Percentiles rank a stretch among this genome's conserved stretches.
Evolutionary conservation across 495 filamentous ascomycete species (phyloP).

Genomic region (Penicillium taxi): DNA sequence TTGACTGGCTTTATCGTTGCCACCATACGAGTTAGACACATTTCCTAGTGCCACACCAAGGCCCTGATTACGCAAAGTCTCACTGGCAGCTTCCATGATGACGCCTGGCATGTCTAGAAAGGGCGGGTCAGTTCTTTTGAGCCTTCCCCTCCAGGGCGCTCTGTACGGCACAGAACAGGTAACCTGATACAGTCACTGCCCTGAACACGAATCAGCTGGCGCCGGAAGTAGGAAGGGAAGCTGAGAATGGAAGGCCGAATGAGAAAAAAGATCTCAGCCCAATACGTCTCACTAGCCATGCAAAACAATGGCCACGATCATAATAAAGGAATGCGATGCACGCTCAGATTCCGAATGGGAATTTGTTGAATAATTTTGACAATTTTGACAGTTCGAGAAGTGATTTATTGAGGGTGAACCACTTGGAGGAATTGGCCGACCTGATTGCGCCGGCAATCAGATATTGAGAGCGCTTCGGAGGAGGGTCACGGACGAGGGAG

Average conservation of each 20-base stretch:
- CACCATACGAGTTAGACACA: conserved; percentile 7
- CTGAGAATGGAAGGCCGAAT: conserved; percentile 11
- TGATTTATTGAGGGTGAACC: background rate
- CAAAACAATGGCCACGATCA: conserved; percentile 15
- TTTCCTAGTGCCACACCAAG: conserved; percentile 23
- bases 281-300: conserved; percentile 24
- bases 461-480: background rate
- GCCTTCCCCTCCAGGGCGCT: conserved; percentile 29
- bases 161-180: conserved; percentile 25
- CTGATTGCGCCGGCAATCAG: background rate
- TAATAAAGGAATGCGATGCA: conserved; percentile 14
- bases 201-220: conserved; percentile 13
- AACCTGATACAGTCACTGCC: conserved; percentile 12
- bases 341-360: too few relatives aligned
- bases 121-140: conserved; percentile 5
- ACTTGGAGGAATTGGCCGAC: background rate
- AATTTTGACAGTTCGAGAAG: background rate
- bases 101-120: conserved; percentile 39
- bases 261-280: conserved; percentile 13
- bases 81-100: conserved; percentile 37
- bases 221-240: conserved; percentile 26
- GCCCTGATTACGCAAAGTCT: conserved; percentile 18
- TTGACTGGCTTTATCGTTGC: conserved; percentile 10
- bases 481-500: background rate
- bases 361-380: too few relatives aligned